Conservation (phyloP, 306 rosid genomes). For the Cercis canadensis region DNA sequence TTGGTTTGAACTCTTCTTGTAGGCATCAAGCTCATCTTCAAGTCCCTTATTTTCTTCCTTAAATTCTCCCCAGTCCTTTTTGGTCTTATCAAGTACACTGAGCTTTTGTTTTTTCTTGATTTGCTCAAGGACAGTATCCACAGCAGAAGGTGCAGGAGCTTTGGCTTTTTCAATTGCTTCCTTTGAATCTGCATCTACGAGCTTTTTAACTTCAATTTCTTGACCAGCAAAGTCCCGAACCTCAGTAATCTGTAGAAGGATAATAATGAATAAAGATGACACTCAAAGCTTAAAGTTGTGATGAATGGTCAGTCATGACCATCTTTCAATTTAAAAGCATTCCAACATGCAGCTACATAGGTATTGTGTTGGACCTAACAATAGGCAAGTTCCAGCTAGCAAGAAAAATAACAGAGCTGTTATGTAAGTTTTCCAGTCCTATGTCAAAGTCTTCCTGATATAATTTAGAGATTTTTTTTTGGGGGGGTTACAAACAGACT, state of each 20-base stretch:
- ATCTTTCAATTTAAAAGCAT: not conserved
- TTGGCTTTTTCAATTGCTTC: conserved; percentile 78
- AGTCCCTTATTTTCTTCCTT: conserved; percentile 84
- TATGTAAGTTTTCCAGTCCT: conserved; percentile 6
- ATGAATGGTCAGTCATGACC: conserved; percentile 16
- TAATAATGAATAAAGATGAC: conserved; percentile 30
- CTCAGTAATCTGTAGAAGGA: conserved; percentile 73
- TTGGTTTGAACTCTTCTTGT: conserved; percentile 97
- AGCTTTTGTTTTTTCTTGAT: conserved; percentile 95
- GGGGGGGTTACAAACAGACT: too few relatives aligned
- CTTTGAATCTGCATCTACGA: conserved; percentile 85
- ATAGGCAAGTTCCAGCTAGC: conserved; percentile 12
- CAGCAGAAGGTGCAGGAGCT: conserved; percentile 78
- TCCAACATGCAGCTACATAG: conserved; percentile 10
- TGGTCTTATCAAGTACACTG: conserved; percentile 95
- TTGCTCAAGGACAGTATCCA: conserved; percentile 86
- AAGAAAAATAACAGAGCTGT: conserved; percentile 23
- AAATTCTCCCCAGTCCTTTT: conserved; percentile 97
- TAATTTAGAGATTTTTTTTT: not conserved
- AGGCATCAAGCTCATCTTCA: conserved; percentile 91
- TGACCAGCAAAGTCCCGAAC: conserved; percentile 96
- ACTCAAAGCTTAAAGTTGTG: conserved; percentile 23
- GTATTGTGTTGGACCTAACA: not conserved
- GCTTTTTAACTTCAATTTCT: conserved; percentile 83
- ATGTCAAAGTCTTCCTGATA: conserved; percentile 1